A percentile compares a stretch with the other conserved stretches of the same genome.
Evolutionary conservation across 139 green algal species (phyloP).

Genomic region (Mesostigma viride): DNA sequence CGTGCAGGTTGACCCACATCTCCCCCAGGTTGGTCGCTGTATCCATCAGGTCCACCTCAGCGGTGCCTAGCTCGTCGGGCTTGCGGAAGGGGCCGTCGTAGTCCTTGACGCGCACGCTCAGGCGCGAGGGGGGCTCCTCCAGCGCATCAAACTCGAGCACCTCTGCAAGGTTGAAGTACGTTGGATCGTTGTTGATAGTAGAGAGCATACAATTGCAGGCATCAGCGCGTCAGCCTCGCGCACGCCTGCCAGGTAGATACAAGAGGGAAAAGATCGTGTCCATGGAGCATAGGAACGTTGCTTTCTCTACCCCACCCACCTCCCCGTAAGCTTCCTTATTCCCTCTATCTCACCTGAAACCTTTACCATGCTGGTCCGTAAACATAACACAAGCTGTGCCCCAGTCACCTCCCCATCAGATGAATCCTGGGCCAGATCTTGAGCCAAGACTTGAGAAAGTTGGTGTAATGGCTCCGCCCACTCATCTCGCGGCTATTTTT

Average conservation of each 20-base stretch:
- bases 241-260: not conserved
- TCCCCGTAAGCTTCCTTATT: not conserved
- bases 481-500: too few species aligned
- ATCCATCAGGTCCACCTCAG: too few species aligned
- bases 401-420: too few species aligned
- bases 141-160: constrained; percentile 24
- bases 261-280: not conserved
- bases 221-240: too few species aligned
- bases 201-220: not conserved
- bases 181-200: not conserved
- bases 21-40: too few species aligned
- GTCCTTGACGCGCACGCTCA: constrained; percentile 19
- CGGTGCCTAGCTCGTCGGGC: constrained; percentile 8
- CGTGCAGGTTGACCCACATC: too few species aligned
- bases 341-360: not conserved
- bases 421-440: too few species aligned
- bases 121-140: constrained; percentile 11
- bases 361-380: too few species aligned
- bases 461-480: too few species aligned
- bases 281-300: not conserved
- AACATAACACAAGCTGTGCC: too few species aligned
- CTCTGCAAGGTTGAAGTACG: too few species aligned
- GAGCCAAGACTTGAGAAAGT: too few species aligned
- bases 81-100: constrained; percentile 25
- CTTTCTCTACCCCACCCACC: not conserved